Base-by-base conservation (phyloP, 73 alveolate species). In the Paramecium biaurelia region DNA sequence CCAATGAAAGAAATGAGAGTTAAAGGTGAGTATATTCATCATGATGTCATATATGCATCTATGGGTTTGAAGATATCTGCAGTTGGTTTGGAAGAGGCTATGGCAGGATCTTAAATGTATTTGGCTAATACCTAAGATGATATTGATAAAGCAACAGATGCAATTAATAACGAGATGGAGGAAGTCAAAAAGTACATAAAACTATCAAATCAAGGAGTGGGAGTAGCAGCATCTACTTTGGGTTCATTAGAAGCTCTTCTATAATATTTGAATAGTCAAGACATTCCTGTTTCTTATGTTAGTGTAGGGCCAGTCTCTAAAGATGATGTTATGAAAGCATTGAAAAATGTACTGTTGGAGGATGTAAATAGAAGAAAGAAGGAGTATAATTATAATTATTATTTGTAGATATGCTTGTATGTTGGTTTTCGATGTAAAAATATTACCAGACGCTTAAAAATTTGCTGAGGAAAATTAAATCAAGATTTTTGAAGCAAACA, bases 1-100 rank as follows among this genome's bases (percentile, higher is more conserved):
- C 99, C 99, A 8, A 93, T 98, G 99, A 93, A 92, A 86, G 99
- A 98, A 92, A 96, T 98, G 99, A 95, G 99, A 95, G 99, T 98
- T 1, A 99, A 99, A 95, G 99, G 99, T 43, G 99, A 99, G 92
- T 99, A 97, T 92, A 96, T 97, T 41, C 98, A 96, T 89, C 99
- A 98, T 85, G 96, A 97, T 49, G 72, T 85, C 67, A 96, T 99
- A 58, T 92, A 97, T 15, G 99, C 99, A 4, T 98, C 99, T 9
- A 98, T 98, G 97, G 99, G 99, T 24, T 98, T 98, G 63, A 99
- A 98, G 93, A 95, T 99, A n/a, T 98, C 99, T 28, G 99, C 99
- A 18, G 96, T 98, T 1, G 99, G 98, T 15, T 96, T 99, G n/a
- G 99, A 99, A 88, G 96, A 97, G 70, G 99, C 99, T 5, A 95